Conservation (phyloP, 192 early-diverging fungal genomes). For the Jimgerdemannia lactiflua region DNA sequence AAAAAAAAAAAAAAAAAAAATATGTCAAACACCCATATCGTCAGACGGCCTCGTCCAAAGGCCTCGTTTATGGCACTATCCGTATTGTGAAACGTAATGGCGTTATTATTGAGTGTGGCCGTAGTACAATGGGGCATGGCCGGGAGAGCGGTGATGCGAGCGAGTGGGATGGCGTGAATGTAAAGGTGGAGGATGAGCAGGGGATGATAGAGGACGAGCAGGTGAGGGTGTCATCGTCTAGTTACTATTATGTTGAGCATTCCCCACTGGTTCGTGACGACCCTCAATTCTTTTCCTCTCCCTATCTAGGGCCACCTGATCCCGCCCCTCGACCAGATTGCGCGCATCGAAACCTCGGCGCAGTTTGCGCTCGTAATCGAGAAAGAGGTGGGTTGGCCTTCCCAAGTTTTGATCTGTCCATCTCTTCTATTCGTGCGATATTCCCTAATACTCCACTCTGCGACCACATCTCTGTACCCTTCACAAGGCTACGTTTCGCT, state of each 20-base stretch:
- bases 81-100: constrained; percentile 10
- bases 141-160: background rate
- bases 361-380: constrained; percentile 17
- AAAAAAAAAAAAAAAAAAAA: too few relatives aligned
- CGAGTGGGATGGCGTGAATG: background rate
- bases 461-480: background rate
- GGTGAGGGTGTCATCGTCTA: too few relatives aligned
- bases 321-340: background rate
- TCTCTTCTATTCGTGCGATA: too few relatives aligned
- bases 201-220: constrained; percentile 8
- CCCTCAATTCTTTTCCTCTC: constrained; percentile 1
- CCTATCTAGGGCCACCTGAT: constrained; percentile 3
- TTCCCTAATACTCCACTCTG: too few relatives aligned
- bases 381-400: constrained; percentile 14
- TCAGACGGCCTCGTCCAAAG: constrained; percentile 21
- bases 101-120: constrained; percentile 9
- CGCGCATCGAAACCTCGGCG: constrained; percentile 6
- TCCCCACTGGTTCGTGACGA: too few relatives aligned
- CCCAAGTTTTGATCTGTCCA: too few relatives aligned
- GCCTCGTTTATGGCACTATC: constrained; percentile 11
- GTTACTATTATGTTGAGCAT: too few relatives aligned
- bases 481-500: constrained; percentile 22
- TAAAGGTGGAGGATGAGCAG: background rate
- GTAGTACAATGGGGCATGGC: too few relatives aligned
- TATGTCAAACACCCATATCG: background rate